Evolutionary conservation across 1,284 basidiomycete genomes (phyloP), one percentile per base, ranked within the genome.

Genomic region (Naganishia sp.): DNA sequence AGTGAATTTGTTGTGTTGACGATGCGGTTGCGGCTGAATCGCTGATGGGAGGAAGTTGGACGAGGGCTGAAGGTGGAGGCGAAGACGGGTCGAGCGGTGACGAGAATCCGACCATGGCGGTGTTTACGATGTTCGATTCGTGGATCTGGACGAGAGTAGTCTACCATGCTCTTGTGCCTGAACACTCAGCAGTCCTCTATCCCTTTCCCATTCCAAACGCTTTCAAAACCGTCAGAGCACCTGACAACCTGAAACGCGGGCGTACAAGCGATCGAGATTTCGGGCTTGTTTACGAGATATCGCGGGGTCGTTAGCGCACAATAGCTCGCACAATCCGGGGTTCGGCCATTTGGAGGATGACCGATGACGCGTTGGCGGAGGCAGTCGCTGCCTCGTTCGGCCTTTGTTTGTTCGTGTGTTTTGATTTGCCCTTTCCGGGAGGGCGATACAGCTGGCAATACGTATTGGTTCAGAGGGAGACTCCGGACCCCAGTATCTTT

Each of bases 41-140:
- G 25, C 47, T 50, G 58, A 61, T 50, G 23, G 47, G 47, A 39
- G 58, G 58, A 11, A 61, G 58, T 42, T 61, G 58, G 4, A 61
- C 58, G 49, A 61, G 47, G 10, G 47, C 46, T 13, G 58, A 61
- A 7, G 58, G 58, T 17, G 58, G 58, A 61, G 58, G 58, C 17
- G 58, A 61, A 11, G 47, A 51, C 18, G 58, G 58, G 39, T 61
- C 58, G 35, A 61, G 58, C 5, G 58, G 49, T 42, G 25, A 46
- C 3, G 58, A 42, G 47, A 61, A 51, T 23, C 58, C 58, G 49
- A 61, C 35, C 58, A 61, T 61, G 21, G 18, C 39, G 6, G 15
- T 5, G 52, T 47, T 15, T 18, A 47, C 18, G 45, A n/a, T 15
- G 45, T 18, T 47, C 15, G 9, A 47, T 1, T 18, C 7, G 7